Evolutionary conservation across 2,329 filamentous ascomycete species (phyloP).

Genomic region (Triangularia verruculosa): DNA sequence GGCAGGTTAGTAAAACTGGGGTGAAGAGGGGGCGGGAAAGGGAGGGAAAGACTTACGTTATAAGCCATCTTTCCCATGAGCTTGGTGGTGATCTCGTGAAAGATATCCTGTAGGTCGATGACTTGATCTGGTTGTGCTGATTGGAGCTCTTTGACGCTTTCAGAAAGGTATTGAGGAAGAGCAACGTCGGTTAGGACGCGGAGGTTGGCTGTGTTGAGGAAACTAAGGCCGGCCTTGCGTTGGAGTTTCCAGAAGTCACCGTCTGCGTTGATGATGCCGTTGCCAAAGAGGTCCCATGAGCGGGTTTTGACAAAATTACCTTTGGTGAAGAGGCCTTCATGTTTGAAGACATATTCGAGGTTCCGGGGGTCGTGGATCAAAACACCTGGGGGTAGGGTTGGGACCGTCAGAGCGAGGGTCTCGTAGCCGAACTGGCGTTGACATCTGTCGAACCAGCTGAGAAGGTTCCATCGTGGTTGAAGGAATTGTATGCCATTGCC

Average conservation of each 20-base stretch:
- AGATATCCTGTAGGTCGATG: slow-evolving; percentile 57
- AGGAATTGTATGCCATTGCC: slow-evolving; percentile 63
- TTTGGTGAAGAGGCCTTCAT: slow-evolving; percentile 59
- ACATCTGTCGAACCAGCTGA: slow-evolving; percentile 60
- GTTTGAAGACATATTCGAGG: slow-evolving; percentile 60
- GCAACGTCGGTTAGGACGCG: slow-evolving; percentile 55
- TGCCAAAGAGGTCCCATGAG: slow-evolving; percentile 61
- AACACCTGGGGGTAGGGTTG: slow-evolving; percentile 59
- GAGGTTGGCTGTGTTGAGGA: slow-evolving; percentile 57
- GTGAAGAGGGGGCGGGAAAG: background rate
- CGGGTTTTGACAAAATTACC: slow-evolving; percentile 59
- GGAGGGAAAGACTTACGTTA: slow-evolving; percentile 39
- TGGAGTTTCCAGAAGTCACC: slow-evolving; percentile 62
- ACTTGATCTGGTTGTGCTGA: slow-evolving; percentile 28
- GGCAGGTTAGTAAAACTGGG: background rate
- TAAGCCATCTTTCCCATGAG: slow-evolving; percentile 69
- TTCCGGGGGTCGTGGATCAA: slow-evolving; percentile 61
- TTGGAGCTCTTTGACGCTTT: slow-evolving; percentile 41
- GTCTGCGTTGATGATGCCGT: slow-evolving; percentile 66
- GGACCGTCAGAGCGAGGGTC: slow-evolving; percentile 61
- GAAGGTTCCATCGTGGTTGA: slow-evolving; percentile 56
- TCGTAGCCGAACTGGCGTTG: slow-evolving; percentile 55
- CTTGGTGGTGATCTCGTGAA: slow-evolving; percentile 63
- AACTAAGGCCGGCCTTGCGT: slow-evolving; percentile 58
- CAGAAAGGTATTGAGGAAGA: slow-evolving; percentile 51